Base-by-base conservation (phyloP, 768 basidiomycete genomes). In the Leccinum imitatum region DNA sequence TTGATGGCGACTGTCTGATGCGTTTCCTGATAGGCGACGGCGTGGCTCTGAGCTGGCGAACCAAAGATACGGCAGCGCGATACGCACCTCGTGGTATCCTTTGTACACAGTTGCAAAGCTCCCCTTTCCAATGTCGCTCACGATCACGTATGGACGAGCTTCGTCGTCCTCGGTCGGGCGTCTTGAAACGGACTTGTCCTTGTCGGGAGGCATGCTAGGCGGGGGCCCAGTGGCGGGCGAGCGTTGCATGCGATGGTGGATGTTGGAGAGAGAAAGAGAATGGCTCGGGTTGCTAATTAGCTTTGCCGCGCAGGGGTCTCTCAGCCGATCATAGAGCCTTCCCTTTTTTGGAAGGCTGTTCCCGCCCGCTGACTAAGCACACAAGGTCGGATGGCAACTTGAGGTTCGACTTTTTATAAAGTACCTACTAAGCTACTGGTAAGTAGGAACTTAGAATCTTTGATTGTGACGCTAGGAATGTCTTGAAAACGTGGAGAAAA, bases 31-130 rank as follows among this genome's bases (percentile, higher is more conserved):
- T 53, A 46, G 51, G 56, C 52, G 57, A 50, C 59, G 25, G 46
- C 27, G 15, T n/a, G 41, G 11, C 21, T 54, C 23, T 60, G 50
- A 55, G 37, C 25, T 2, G 27, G 44, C 2, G 44, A 44, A 13
- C 11, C 9, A 13, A 56, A 23, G 14, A 41, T 21, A 27, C 15
- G 33, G 25, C 15, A 19, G 33, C 3, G 46, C 7, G n/a, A 25
- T 33, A 76, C 88, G 59, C 65, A 92, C 95, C 76, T 89, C 87
- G 72, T 95, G 89, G 77, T 93, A 93, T 54, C 93, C 95, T 66
- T 93, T 92, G 74, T 93, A 95, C 44, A 99, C 96, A 0, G 90
- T 96, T 15, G 96, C 96, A 74, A 98, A 98, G 72, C 91, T 94
- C 17, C 96, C 96, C 73, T 90, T 91, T 37, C 91, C 91, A 57